Percentiles rank a stretch among this genome's conserved stretches.
Conservation (phyloP, 2,329 filamentous ascomycete genomes). For the Fusarium acutatum region DNA sequence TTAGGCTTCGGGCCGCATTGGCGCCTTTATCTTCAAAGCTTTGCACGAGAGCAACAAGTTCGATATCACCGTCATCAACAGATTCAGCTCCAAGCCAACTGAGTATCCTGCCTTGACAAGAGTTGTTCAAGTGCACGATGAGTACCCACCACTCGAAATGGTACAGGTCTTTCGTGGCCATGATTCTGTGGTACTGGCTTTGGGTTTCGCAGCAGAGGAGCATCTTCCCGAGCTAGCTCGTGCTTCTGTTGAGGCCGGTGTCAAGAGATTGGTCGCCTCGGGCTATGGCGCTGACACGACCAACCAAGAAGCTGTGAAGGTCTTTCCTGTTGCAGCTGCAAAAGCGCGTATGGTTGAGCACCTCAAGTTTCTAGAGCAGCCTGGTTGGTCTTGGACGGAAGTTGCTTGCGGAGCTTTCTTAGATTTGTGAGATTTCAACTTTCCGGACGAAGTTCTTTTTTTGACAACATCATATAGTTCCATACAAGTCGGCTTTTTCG, state of each 20-base stretch:
- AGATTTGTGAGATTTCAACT: neutral
- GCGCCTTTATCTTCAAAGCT: neutral
- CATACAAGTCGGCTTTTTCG: neutral
- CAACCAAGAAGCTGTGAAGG: neutral
- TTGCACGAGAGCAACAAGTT: neutral
- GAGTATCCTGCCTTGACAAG: neutral
- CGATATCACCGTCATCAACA: neutral
- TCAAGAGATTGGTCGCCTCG: neutral
- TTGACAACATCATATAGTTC: neutral
- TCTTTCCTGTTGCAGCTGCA: neutral
- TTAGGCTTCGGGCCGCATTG: neutral
- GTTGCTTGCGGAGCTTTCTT: neutral
- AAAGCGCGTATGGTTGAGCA: neutral
- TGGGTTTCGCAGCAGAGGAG: neutral
- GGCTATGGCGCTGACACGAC: neutral
- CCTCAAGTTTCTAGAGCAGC: neutral
- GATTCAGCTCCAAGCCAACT: neutral
- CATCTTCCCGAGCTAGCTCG: neutral
- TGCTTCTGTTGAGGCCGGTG: neutral
- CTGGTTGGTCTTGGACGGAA: neutral
- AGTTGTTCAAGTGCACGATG: neutral
- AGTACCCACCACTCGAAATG: neutral
- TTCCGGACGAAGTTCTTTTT: accelerated
- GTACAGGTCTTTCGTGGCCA: neutral
- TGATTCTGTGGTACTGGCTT: neutral